phyloP scores from a whole-genome alignment of 1,284 basidiomycete species.

The Erythrobasidium hasegawianum region DNA sequence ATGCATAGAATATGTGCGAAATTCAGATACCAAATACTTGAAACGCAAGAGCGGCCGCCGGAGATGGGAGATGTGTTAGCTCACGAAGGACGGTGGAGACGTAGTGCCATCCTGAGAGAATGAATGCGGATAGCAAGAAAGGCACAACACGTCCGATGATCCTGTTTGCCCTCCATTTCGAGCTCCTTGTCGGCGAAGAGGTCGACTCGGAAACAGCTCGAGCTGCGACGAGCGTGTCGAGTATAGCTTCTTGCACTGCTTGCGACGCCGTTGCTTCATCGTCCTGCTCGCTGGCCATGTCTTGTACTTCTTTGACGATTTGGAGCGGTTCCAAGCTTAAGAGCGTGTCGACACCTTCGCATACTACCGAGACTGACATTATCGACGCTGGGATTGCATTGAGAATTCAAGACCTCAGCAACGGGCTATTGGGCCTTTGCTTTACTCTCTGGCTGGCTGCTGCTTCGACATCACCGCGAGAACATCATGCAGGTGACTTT shows the following conservation, averaged over 20 bases:
- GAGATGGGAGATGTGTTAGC: not conserved
- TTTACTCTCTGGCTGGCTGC: too few relatives aligned
- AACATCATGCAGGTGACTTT: slow-evolving; percentile 17
- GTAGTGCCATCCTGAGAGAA: slow-evolving; percentile 17
- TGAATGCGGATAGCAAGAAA: slow-evolving; percentile 16
- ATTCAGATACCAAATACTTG: not conserved
- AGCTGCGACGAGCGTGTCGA: not conserved
- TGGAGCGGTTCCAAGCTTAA: too few relatives aligned
- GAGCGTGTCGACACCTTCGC: not conserved
- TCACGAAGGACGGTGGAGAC: slow-evolving; percentile 7
- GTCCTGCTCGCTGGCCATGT: too few relatives aligned
- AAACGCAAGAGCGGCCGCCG: not conserved
- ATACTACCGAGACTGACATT: not conserved
- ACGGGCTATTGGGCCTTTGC: too few relatives aligned
- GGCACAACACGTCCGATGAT: slow-evolving; percentile 21
- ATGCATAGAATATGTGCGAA: not conserved
- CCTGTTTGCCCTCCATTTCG: slow-evolving; percentile 11
- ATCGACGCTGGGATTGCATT: not conserved
- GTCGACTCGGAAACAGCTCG: not conserved
- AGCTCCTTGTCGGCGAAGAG: slow-evolving; percentile 6
- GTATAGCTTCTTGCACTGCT: not conserved
- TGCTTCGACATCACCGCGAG: too few relatives aligned
- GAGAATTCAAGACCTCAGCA: too few relatives aligned
- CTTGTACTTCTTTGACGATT: not conserved
- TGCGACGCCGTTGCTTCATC: not conserved